phyloP scores from a whole-genome alignment of 805 yeast species.

The Saccharomyces eubayanus region DNA sequence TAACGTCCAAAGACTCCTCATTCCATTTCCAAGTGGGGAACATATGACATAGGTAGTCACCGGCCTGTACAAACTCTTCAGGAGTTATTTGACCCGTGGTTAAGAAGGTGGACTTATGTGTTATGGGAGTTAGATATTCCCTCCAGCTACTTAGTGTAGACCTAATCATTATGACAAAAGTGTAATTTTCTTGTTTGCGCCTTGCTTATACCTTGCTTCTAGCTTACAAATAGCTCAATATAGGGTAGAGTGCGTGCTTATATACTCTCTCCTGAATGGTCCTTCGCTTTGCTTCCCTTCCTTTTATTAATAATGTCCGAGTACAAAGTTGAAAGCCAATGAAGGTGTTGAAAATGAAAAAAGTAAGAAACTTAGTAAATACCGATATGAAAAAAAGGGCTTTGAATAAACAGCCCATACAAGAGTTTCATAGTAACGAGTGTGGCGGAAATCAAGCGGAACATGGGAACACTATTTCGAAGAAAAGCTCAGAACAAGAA shows the following conservation, averaged over 20 bases:
- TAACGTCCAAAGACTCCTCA: constrained; percentile 36
- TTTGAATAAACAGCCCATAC: background rate
- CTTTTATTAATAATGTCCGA: background rate
- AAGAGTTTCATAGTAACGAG: background rate
- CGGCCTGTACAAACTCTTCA: constrained; percentile 88
- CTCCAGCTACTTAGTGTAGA: constrained; percentile 77
- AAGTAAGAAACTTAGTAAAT: background rate
- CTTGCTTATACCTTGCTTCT: background rate
- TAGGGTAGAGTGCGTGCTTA: background rate
- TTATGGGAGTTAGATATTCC: constrained; percentile 87
- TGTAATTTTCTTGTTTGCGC: background rate
- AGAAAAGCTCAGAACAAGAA: background rate
- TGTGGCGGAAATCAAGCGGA: background rate
- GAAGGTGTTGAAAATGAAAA: background rate
- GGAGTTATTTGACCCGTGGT: constrained; percentile 91
- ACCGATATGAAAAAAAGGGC: background rate
- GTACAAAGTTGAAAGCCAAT: background rate
- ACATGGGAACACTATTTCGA: background rate
- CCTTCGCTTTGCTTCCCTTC: background rate
- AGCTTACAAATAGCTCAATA: background rate
- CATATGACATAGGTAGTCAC: constrained; percentile 82
- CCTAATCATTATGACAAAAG: constrained; percentile 41
- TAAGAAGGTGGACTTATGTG: constrained; percentile 76
- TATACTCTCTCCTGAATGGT: background rate
- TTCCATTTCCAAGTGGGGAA: constrained; percentile 98